A percentile compares a stretch with the other conserved stretches of the same genome.
These are phyloP conservation scores for Ophiognomonia clavigignenti-juglandacearum DNA, from an alignment of 2,329 filamentous ascomycete species.

Conservation along the genomic window DNA sequence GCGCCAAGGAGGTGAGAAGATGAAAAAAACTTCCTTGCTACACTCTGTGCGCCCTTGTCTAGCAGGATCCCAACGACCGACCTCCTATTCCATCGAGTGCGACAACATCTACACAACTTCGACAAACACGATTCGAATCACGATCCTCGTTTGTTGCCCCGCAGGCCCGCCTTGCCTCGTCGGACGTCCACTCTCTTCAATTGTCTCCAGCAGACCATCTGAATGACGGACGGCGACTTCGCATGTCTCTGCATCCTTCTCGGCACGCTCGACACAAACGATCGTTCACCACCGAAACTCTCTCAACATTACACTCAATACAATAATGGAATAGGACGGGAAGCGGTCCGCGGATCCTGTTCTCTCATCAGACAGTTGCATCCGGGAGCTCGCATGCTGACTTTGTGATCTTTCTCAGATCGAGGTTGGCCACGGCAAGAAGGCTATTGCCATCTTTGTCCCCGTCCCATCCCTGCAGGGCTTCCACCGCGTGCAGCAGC, in stretches of 20 bases:
- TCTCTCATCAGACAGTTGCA: constrained; percentile 27
- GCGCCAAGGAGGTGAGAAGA: constrained; percentile 94
- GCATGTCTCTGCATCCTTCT: neutral
- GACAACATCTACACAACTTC: neutral
- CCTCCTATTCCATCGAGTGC: constrained; percentile 39
- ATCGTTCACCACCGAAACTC: neutral
- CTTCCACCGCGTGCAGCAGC: constrained; percentile 99
- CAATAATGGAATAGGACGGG: constrained; percentile 61
- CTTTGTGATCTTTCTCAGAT: constrained; percentile 72
- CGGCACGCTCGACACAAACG: neutral
- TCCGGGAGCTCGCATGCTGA: constrained; percentile 75
- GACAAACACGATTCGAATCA: too few relatives aligned
- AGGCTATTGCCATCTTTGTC: constrained; percentile 99
- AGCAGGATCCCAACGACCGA: constrained; percentile 23
- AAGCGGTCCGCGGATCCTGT: constrained; percentile 64
- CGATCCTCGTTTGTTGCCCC: constrained; percentile 13
- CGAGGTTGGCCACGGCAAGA: constrained; percentile 99
- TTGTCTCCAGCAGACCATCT: neutral
- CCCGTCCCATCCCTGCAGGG: constrained; percentile 96
- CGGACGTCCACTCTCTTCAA: neutral
- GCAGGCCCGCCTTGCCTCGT: constrained; percentile 1
- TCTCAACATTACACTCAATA: constrained; percentile 4
- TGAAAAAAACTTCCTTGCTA: constrained; percentile 5
- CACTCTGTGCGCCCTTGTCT: constrained; percentile 3
- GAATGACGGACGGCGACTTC: too few relatives aligned